Evolutionary conservation across 805 yeast species (phyloP).

Genomic region (Starmerella bacillaris): DNA sequence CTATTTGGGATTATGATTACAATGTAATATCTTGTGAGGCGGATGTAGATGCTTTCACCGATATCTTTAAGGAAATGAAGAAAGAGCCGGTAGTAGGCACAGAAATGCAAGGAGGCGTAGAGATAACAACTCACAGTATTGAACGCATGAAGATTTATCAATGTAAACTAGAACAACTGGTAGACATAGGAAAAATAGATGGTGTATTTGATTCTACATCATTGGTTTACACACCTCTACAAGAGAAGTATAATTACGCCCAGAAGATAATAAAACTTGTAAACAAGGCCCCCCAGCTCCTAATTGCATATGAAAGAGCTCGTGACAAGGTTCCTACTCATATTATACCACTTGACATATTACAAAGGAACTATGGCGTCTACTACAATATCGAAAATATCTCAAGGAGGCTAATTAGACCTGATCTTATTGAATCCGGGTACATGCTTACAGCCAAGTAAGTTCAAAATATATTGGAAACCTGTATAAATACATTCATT

Average conservation of each 20-base stretch:
- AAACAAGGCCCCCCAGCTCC: conserved; percentile 9
- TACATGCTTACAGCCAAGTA: not conserved
- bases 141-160: conserved; percentile 2
- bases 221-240: conserved; percentile 10
- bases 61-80: conserved; percentile 7
- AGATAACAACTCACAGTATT: conserved; percentile 1
- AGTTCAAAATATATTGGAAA: no score
- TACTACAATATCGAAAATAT: conserved; percentile 3
- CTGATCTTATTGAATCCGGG: not conserved
- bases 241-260: conserved; percentile 5
- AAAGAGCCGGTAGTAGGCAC: conserved; percentile 1
- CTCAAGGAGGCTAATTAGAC: not conserved
- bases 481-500: no score
- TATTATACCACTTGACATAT: conserved; percentile 7
- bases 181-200: not conserved
- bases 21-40: conserved; percentile 10
- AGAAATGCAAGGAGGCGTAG: conserved; percentile 1
- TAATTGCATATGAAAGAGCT: conserved; percentile 9
- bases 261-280: conserved; percentile 7
- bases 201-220: conserved; percentile 14
- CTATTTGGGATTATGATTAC: conserved; percentile 7
- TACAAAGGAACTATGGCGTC: conserved; percentile 8
- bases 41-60: conserved; percentile 6
- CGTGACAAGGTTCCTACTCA: conserved; percentile 8
- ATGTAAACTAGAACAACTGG: conserved; percentile 9